These are phyloP conservation scores for Lecanosticta acicola DNA, from an alignment of 2,329 filamentous ascomycete species.

Conservation along the genomic window DNA sequence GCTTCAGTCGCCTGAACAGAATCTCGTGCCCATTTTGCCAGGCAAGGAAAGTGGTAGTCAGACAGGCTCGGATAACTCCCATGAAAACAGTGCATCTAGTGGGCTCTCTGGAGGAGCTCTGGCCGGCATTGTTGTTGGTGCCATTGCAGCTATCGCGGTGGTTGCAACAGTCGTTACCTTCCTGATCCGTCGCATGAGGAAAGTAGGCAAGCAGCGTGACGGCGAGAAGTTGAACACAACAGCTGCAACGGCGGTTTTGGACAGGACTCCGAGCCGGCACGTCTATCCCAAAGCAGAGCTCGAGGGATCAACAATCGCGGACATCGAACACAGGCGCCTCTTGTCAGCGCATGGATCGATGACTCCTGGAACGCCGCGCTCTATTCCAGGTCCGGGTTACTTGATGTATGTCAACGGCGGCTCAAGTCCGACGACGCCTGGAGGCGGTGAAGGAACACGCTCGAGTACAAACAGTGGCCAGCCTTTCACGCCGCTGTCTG, in stretches of 20 bases:
- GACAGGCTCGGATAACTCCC: constrained; percentile 1
- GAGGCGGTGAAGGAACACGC: constrained; percentile 25
- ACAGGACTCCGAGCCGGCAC: constrained; percentile 2
- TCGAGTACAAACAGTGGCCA: constrained; percentile 21
- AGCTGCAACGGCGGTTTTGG: constrained; percentile 1
- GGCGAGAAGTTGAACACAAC: constrained; percentile 12
- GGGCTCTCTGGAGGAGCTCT: constrained; percentile 35
- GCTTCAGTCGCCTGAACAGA: constrained; percentile 18
- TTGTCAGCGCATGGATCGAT: constrained; percentile 16
- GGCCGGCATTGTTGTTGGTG: constrained; percentile 42
- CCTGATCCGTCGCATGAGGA: constrained; percentile 24
- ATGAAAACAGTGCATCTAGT: constrained; percentile 4
- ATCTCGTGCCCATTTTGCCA: constrained; percentile 28
- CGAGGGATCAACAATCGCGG: constrained; percentile 23
- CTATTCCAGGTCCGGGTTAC: constrained; percentile 13
- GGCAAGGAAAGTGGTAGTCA: constrained; percentile 2
- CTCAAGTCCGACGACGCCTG: constrained; percentile 16
- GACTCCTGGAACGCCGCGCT: constrained; percentile 10
- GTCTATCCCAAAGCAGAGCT: constrained; percentile 46
- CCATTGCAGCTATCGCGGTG: constrained; percentile 32
- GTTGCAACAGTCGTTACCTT: constrained; percentile 31
- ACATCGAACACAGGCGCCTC: constrained; percentile 18
- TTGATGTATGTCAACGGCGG: constrained; percentile 13
- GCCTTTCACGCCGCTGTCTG: constrained; percentile 21
- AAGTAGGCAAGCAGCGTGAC: constrained; percentile 1